phyloP scores from a whole-genome alignment of 441 rosid genomes.

The Erodium chrysanthum region DNA sequence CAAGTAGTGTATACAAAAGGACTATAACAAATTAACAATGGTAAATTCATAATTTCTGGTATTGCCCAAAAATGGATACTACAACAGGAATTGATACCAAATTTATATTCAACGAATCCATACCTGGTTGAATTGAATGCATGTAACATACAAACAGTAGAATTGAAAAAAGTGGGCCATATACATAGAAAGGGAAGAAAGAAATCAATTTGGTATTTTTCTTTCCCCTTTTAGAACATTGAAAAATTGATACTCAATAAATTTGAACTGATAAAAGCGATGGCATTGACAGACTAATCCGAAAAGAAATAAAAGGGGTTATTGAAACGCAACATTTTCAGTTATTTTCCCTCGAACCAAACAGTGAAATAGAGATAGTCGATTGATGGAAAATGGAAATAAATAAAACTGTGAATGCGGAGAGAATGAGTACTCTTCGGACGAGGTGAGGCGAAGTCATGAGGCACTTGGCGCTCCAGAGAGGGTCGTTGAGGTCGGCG shows the following conservation, averaged over 20 bases:
- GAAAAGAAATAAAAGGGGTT: not conserved
- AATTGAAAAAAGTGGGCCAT: too few species aligned
- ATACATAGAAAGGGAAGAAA: not conserved
- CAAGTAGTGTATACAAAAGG: too few species aligned
- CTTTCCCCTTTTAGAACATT: not conserved
- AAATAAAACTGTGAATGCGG: not conserved
- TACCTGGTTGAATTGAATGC: not conserved
- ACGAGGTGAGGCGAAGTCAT: conserved; percentile 70
- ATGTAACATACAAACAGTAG: too few species aligned
- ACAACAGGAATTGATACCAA: too few species aligned
- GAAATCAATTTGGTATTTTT: not conserved
- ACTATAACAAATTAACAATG: too few species aligned
- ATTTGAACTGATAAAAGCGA: too few species aligned
- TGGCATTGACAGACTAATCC: too few species aligned
- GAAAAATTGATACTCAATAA: not conserved
- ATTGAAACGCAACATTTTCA: too few species aligned
- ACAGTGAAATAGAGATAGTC: not conserved
- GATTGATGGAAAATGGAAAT: too few species aligned
- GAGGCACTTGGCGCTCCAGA: conserved; percentile 92
- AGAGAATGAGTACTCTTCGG: conserved; percentile 35
- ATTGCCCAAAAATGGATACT: too few species aligned
- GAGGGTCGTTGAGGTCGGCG: conserved; percentile 79
- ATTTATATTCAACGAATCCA: not conserved
- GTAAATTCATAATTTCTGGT: too few species aligned
- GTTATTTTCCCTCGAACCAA: not conserved